Percentiles rank a stretch among this genome's conserved stretches.
Conservation (phyloP, 768 basidiomycete species). For the Dacryopinax spathularia region DNA sequence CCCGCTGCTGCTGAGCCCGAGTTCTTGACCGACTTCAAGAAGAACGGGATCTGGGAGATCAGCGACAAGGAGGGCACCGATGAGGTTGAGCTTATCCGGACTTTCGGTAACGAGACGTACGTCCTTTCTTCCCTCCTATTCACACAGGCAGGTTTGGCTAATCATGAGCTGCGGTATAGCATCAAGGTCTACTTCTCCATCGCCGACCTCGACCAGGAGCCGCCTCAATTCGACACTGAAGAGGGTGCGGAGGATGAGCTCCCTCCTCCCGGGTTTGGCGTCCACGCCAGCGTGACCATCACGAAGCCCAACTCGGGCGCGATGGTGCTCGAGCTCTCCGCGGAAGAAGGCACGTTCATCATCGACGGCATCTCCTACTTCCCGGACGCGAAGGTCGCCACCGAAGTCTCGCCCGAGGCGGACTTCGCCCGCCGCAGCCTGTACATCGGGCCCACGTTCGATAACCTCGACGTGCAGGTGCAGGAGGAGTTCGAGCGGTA, state of each 20-base stretch:
- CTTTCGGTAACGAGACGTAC: slow-evolving; percentile 81
- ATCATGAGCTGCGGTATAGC: slow-evolving; percentile 27
- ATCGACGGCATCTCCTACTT: slow-evolving; percentile 86
- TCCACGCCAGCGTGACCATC: slow-evolving; percentile 69
- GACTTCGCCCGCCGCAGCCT: slow-evolving; percentile 87
- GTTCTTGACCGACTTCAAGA: slow-evolving; percentile 62
- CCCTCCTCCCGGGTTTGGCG: slow-evolving; percentile 39
- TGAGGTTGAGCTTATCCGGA: slow-evolving; percentile 67
- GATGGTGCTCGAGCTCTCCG: slow-evolving; percentile 61
- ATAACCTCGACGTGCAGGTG: slow-evolving; percentile 70
- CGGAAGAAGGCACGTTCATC: slow-evolving; percentile 66
- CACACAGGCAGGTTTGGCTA: background rate
- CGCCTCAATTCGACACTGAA: slow-evolving; percentile 15
- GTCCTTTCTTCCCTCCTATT: slow-evolving; percentile 20
- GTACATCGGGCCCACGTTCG: slow-evolving; percentile 92
- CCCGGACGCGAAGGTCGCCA: slow-evolving; percentile 52
- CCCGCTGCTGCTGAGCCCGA: slow-evolving; percentile 39
- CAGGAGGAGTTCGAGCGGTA: slow-evolving; percentile 88
- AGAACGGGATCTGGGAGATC: slow-evolving; percentile 66
- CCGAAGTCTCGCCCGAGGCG: slow-evolving; percentile 68
- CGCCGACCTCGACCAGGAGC: slow-evolving; percentile 56
- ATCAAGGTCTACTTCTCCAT: slow-evolving; percentile 87
- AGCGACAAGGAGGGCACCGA: slow-evolving; percentile 35
- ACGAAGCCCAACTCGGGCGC: slow-evolving; percentile 63
- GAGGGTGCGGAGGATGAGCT: slow-evolving; percentile 28